Percentiles rank a stretch among this genome's conserved stretches.
Evolutionary conservation across 2,329 filamentous ascomycete species (phyloP).

Genomic region (Fusarium nisikadoi): DNA sequence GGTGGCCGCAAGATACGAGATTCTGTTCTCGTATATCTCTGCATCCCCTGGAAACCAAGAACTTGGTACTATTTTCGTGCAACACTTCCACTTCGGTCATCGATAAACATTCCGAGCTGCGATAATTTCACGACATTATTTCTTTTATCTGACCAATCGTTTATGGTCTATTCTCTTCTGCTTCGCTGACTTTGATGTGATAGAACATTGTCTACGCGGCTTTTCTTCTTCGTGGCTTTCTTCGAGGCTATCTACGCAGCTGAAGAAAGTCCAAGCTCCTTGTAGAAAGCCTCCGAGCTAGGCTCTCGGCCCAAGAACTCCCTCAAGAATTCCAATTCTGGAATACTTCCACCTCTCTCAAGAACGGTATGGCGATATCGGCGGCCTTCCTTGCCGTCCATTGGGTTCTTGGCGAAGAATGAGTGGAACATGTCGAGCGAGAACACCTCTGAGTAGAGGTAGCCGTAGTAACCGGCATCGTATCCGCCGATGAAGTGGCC

Average conservation of each 20-base stretch:
- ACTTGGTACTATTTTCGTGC: not conserved
- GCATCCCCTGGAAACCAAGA: not conserved
- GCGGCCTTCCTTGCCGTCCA: slow-evolving; percentile 78
- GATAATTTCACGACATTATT: not conserved
- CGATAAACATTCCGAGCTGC: not conserved
- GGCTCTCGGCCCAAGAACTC: slow-evolving; percentile 83
- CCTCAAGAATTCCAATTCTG: slow-evolving; percentile 83
- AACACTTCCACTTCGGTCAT: slow-evolving; percentile 7
- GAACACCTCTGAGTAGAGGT: slow-evolving; percentile 81
- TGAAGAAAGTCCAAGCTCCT: slow-evolving; percentile 70
- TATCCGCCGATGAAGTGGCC: slow-evolving; percentile 87
- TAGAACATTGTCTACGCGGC: not conserved
- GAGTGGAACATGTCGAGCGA: slow-evolving; percentile 87
- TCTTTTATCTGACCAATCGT: not conserved
- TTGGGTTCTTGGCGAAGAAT: slow-evolving; percentile 81
- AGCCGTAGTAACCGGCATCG: slow-evolving; percentile 85
- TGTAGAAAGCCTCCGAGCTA: slow-evolving; percentile 82
- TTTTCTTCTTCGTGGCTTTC: not conserved
- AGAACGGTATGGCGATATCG: slow-evolving; percentile 82
- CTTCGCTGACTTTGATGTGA: not conserved
- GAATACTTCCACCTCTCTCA: slow-evolving; percentile 79
- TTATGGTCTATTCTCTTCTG: slow-evolving; percentile 7
- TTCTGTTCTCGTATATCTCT: slow-evolving; percentile 25
- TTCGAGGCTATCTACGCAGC: slow-evolving; percentile 6
- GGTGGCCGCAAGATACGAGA: slow-evolving; percentile 32